Evolutionary conservation across 768 basidiomycete genomes (phyloP).

Genomic region (Sutorius australiensis): DNA sequence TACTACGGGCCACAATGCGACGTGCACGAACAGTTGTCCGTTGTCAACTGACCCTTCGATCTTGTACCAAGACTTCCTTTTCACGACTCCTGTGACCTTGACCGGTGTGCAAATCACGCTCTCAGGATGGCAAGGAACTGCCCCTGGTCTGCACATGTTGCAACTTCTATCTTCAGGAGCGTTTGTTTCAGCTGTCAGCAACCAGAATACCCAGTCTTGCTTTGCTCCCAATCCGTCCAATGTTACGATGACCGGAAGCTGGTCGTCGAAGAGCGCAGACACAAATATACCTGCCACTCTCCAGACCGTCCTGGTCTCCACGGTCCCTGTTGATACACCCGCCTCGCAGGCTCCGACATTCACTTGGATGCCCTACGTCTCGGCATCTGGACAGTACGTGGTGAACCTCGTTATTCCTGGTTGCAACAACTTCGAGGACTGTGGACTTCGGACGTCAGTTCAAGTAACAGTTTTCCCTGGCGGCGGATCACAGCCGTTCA

Average conservation of each 20-base stretch:
- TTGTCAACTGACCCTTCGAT: slow-evolving; percentile 72
- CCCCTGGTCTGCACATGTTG: slow-evolving; percentile 84
- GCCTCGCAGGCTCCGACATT: slow-evolving; percentile 66
- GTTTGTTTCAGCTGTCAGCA: slow-evolving; percentile 69
- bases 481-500: slow-evolving; percentile 55
- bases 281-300: slow-evolving; percentile 80
- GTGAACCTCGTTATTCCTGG: slow-evolving; percentile 86
- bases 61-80: slow-evolving; percentile 92
- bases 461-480: slow-evolving; percentile 81
- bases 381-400: slow-evolving; percentile 80
- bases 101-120: slow-evolving; percentile 89
- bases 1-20: slow-evolving; percentile 63
- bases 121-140: slow-evolving; percentile 66
- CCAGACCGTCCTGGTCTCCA: slow-evolving; percentile 68
- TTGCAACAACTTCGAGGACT: slow-evolving; percentile 78
- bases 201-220: slow-evolving; percentile 65
- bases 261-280: slow-evolving; percentile 59
- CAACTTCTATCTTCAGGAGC: slow-evolving; percentile 92
- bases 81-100: slow-evolving; percentile 56
- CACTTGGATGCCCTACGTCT: slow-evolving; percentile 92
- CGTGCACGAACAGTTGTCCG: slow-evolving; percentile 78
- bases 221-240: slow-evolving; percentile 75
- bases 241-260: slow-evolving; percentile 61
- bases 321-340: slow-evolving; percentile 60
- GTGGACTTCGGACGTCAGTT: slow-evolving; percentile 74